Conservation (phyloP, 805 yeast genomes). For the Myxozyma geophila region DNA sequence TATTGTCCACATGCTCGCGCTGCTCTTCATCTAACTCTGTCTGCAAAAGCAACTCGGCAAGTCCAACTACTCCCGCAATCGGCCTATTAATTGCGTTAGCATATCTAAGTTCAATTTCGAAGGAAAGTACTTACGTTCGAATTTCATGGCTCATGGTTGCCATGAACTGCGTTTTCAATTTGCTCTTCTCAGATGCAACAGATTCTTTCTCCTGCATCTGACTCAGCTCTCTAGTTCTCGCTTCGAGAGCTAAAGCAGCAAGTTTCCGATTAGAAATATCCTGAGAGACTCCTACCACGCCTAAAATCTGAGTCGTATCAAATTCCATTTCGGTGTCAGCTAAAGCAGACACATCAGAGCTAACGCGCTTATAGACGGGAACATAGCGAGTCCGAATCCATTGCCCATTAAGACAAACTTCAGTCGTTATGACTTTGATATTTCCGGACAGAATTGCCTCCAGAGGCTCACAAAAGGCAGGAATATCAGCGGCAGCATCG, state of each 20-base stretch:
- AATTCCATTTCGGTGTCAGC: slow-evolving; percentile 6
- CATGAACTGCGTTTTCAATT: slow-evolving; percentile 23
- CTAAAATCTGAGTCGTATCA: slow-evolving; percentile 16
- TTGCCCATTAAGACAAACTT: slow-evolving; percentile 11
- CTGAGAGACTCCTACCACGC: slow-evolving; percentile 18
- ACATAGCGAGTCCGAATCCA: slow-evolving; percentile 25
- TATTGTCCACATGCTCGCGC: slow-evolving; percentile 15
- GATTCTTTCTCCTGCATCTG: slow-evolving; percentile 15
- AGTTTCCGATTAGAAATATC: slow-evolving; percentile 23
- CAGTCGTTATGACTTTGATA: neutral
- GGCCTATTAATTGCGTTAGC: slow-evolving; percentile 10
- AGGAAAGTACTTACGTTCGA: slow-evolving; percentile 9
- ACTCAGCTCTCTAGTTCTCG: slow-evolving; percentile 13
- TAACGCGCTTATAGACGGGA: slow-evolving; percentile 11
- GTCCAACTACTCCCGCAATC: slow-evolving; percentile 25
- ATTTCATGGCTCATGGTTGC: slow-evolving; percentile 29
- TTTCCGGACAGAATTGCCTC: slow-evolving; percentile 9
- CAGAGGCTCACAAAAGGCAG: slow-evolving; percentile 7
- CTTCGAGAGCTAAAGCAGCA: slow-evolving; percentile 19
- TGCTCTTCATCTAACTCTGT: slow-evolving; percentile 16
- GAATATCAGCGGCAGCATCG: neutral
- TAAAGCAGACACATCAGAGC: neutral
- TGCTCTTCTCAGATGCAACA: slow-evolving; percentile 16
- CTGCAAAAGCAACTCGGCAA: slow-evolving; percentile 14
- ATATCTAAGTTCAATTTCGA: too few species aligned